phyloP scores from a whole-genome alignment of 2,329 filamentous ascomycete genomes.

The Microcyclosporella mali region DNA sequence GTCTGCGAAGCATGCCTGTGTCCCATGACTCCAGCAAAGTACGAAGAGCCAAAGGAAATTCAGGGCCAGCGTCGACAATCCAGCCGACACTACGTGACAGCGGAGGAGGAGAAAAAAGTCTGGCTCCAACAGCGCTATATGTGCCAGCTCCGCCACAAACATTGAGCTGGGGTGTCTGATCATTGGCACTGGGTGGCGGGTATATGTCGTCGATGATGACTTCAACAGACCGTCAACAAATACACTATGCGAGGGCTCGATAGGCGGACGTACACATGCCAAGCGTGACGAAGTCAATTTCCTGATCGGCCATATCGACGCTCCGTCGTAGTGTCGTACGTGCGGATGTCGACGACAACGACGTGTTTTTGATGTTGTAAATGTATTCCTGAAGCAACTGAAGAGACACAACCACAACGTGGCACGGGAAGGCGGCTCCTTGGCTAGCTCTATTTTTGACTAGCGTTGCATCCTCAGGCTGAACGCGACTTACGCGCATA shows the following conservation, averaged over 20 bases:
- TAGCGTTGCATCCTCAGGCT: too few relatives aligned
- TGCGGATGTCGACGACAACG: too few relatives aligned
- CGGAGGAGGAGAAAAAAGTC: slow-evolving; percentile 74
- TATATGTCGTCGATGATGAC: slow-evolving; percentile 74
- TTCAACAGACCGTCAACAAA: not conserved
- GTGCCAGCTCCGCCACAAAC: slow-evolving; percentile 85
- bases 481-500: too few relatives aligned
- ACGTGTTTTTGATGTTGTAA: not conserved
- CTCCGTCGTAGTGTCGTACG: too few relatives aligned
- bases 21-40: slow-evolving; percentile 65
- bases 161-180: slow-evolving; percentile 54
- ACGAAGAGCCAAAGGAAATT: slow-evolving; percentile 68
- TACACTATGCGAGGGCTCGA: too few relatives aligned
- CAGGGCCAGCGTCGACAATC: slow-evolving; percentile 83
- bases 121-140: slow-evolving; percentile 80
- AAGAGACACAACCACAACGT: not conserved
- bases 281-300: slow-evolving; percentile 53
- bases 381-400: not conserved
- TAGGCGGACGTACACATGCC: slow-evolving; percentile 47
- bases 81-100: slow-evolving; percentile 68
- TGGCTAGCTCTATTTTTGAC: too few relatives aligned
- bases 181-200: slow-evolving; percentile 61
- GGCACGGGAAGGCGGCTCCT: too few relatives aligned
- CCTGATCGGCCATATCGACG: not conserved
- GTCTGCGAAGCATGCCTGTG: slow-evolving; percentile 64